phyloP scores from a whole-genome alignment of 164 flowering plant species.

The Akebia trifoliata region DNA sequence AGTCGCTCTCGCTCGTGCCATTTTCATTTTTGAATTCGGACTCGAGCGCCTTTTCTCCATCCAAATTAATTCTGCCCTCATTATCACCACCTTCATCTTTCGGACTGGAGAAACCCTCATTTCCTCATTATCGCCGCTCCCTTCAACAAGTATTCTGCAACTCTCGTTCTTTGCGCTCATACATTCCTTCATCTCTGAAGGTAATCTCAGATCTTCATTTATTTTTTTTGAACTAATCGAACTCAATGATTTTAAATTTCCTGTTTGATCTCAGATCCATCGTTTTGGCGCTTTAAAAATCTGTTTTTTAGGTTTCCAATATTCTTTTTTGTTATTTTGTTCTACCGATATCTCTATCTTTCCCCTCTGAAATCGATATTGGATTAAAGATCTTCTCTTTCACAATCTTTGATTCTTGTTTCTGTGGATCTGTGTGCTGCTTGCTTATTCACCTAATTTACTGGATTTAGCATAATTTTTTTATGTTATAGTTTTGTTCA shows the following conservation, averaged over 20 bases:
- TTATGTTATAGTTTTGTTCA: not conserved
- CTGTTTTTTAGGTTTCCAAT: not conserved
- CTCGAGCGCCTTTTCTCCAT: slow-evolving; percentile 16
- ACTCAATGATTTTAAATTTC: not conserved
- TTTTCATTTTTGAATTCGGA: slow-evolving; percentile 16
- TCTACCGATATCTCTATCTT: not conserved
- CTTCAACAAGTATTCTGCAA: not conserved
- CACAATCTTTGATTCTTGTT: not conserved
- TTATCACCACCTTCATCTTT: not conserved
- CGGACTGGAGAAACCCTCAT: slow-evolving; percentile 2
- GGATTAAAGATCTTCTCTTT: not conserved
- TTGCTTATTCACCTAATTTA: not conserved
- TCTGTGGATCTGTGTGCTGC: not conserved
- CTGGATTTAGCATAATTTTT: not conserved
- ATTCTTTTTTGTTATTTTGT: not conserved
- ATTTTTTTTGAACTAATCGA: not conserved
- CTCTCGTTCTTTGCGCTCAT: not conserved
- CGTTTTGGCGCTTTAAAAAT: not conserved
- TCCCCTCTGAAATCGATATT: not conserved
- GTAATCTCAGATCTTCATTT: slow-evolving; percentile 9
- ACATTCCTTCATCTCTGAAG: not conserved
- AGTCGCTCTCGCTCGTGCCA: slow-evolving; percentile 8
- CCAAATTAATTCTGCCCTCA: slow-evolving; percentile 7
- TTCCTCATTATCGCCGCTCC: not conserved
- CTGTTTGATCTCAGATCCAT: not conserved